These are phyloP conservation scores for Russula sp. DNA, from an alignment of 768 basidiomycete species.

Conservation along the genomic window DNA sequence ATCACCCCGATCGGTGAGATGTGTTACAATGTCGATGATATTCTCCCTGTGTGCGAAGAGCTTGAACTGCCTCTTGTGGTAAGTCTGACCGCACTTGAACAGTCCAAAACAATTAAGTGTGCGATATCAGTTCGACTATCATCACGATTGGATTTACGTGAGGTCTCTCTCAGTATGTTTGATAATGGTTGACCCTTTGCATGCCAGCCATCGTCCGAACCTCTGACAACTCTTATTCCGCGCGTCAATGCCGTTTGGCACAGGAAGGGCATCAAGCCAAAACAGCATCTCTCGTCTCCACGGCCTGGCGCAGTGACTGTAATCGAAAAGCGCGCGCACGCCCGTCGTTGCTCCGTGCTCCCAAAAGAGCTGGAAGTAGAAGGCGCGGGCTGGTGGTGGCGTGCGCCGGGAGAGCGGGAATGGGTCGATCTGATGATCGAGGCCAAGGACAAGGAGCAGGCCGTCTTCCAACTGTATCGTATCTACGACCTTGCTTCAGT, in stretches of 20 bases:
- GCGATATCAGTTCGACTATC: conserved; percentile 46
- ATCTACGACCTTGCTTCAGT: conserved; percentile 68
- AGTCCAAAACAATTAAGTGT: neutral
- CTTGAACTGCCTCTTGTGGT: conserved; percentile 47
- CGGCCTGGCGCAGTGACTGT: conserved; percentile 73
- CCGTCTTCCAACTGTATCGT: conserved; percentile 77
- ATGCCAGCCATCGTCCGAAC: conserved; percentile 31
- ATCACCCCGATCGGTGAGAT: conserved; percentile 34
- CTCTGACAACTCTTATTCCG: conserved; percentile 61
- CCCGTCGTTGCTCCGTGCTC: conserved; percentile 68
- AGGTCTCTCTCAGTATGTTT: conserved; percentile 41
- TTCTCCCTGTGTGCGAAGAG: conserved; percentile 82
- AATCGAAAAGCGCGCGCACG: conserved; percentile 84
- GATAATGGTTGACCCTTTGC: neutral
- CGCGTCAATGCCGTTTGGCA: conserved; percentile 68
- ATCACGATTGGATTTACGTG: conserved; percentile 64
- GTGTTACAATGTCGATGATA: conserved; percentile 84
- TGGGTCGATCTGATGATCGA: conserved; percentile 81
- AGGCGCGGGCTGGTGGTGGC: conserved; percentile 17
- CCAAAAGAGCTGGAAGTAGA: conserved; percentile 57
- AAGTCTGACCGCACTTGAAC: conserved; percentile 52
- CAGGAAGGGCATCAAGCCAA: conserved; percentile 72
- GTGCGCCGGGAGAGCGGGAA: conserved; percentile 4
- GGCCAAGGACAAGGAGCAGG: conserved; percentile 91
- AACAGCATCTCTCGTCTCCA: conserved; percentile 91